Evolutionary conservation across 108 stramenopile species (phyloP).

Genomic region (Discostella stelligeroides): DNA sequence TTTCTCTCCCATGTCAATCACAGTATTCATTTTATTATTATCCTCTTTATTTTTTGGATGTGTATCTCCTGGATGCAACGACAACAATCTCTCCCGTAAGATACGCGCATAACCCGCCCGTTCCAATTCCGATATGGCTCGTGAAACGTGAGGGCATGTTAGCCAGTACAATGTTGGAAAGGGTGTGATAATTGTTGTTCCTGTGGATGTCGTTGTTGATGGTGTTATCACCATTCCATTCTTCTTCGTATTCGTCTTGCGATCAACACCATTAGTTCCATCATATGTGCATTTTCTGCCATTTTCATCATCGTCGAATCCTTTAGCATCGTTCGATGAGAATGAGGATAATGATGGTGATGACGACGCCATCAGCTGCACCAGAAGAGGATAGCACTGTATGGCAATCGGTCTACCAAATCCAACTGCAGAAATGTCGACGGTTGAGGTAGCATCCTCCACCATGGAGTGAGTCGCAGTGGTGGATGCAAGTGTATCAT

Average conservation of each 20-base stretch:
- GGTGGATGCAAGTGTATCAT: too few species aligned
- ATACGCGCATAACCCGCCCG: constrained; percentile 53
- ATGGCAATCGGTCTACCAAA: constrained; percentile 64
- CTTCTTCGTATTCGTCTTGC: constrained; percentile 27
- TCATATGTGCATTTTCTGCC: too few species aligned
- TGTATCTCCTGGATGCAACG: too few species aligned
- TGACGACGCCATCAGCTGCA: constrained; percentile 13
- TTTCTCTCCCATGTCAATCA: too few species aligned
- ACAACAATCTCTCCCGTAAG: constrained; percentile 55
- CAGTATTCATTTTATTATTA: too few species aligned
- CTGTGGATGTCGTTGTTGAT: neutral
- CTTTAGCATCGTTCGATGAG: neutral
- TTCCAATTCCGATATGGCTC: constrained; percentile 69
- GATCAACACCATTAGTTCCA: neutral
- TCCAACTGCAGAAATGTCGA: constrained; percentile 21
- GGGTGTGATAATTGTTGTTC: constrained; percentile 38
- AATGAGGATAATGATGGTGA: too few species aligned
- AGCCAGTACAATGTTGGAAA: constrained; percentile 84
- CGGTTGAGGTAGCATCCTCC: neutral
- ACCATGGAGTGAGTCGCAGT: neutral
- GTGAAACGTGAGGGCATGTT: constrained; percentile 60
- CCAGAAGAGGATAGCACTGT: constrained; percentile 64
- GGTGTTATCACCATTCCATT: constrained; percentile 41
- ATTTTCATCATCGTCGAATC: neutral
- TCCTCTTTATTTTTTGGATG: too few species aligned